Base-by-base conservation (phyloP, 1,139 yeast species). In the Spathaspora sp. region DNA sequence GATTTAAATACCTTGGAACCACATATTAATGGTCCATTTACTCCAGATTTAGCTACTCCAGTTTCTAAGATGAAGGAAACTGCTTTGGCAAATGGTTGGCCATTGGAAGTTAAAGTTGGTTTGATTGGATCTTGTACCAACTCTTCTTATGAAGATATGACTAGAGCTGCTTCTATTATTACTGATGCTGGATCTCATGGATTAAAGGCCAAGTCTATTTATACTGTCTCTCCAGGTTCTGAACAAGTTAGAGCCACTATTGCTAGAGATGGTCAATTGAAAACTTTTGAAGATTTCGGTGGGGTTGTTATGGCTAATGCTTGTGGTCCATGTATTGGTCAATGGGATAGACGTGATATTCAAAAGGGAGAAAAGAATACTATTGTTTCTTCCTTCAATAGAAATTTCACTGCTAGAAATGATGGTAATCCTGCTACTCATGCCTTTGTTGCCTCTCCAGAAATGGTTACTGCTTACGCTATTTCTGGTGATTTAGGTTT, bases 281-380 rank as follows among this genome's bases (percentile, higher is more conserved):
- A 86, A 65, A 86, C 91, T 60, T 90, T 93, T 74, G 83, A 85
- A 70, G 95, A 89, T 65, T 87, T 86, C 59, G 98, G 98, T 64
- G 98, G 96, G 76, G 80, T 86, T 54, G 97, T 93, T 53, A 80
- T 93, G 72, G 98, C 99, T 58, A 93, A 93, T 70, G 99, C 99
- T 55, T 91, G 99, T 82, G 99, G 99, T 72, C 99, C 99, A 72
- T 91, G 99, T 83, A 93, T 93, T 67, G 99, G 99, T 71, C 99
- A 93, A 82, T 93, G 99, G 99, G 98, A 93, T 71, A 89, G 99
- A 80, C 90, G 82, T 68, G 98, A 93, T 70, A 82, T 91, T 70
- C 82, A 88, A 81, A 93, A 90, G 84, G 97, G 97, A 76, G 97
- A 89, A 70, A 89, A 89, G 82, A 91, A 91, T 85, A 89, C 99